Evolutionary conservation across 176 grass and related monocot species (phyloP), one percentile per base, ranked within the genome.

Genomic region (Carex parvula): DNA sequence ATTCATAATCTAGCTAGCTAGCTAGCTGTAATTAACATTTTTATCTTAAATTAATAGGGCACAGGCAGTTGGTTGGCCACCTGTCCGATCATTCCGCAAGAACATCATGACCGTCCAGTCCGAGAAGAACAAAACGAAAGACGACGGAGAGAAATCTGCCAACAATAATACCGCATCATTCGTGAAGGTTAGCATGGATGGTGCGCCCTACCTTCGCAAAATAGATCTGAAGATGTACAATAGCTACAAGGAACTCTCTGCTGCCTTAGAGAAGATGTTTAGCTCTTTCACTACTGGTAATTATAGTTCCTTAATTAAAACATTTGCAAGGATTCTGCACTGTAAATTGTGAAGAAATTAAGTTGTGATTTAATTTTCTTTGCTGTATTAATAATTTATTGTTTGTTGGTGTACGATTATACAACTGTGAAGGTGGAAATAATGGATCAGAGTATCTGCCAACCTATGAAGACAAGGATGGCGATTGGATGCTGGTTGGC

Each of bases 121-220:
- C 1, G 88, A 89, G 26, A 92, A 93, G 89, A 84, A 6, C 67
- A 78, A 78, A 33, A 65, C 44, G 84, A 92, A 89, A 70, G 84
- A 91, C 48, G 95, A 94, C 57, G 89, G 88, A 35, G 91, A 94
- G 32, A 83, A 88, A 79, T 90, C 85, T 0, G 59, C 72, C 46
- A 46, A 41, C 44, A 84, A 80, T 60, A 82, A 74, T 29, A 33
- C 83, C 65, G 90, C 90, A 1, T 83, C 88, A 6, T 93, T 95
- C 54, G 91, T 98, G 42, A 98, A 98, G 87, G 95, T 95, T 41
- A 98, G 95, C 95, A 98, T 98, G 95, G 95, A 98, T 41, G 95
- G 93, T 0, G 93, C 95, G 0, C 95, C 95, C 0, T 98, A 98
- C 84, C 88, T 98, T 60, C 89, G 95, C 80, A 98, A 98, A 84